Conservation (phyloP, 2,329 filamentous ascomycete genomes). For the Chrysoporthe cubensis region DNA sequence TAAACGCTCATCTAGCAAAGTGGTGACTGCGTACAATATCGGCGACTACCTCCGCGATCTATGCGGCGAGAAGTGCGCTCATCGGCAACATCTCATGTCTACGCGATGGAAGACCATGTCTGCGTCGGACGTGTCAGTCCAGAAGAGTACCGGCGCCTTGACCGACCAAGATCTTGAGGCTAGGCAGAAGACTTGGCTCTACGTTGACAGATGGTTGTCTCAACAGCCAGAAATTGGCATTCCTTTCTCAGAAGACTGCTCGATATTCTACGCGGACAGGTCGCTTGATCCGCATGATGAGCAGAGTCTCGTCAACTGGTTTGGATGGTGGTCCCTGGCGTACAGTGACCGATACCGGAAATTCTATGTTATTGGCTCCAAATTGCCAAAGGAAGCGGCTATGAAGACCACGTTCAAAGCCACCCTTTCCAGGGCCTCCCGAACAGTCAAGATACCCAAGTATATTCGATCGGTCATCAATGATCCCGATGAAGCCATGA, state of each 20-base stretch:
- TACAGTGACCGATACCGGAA: constrained; percentile 56
- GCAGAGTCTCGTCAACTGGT: constrained; percentile 66
- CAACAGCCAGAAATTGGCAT: constrained; percentile 24
- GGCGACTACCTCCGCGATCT: constrained; percentile 42
- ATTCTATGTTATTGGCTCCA: constrained; percentile 60
- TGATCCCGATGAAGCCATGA: constrained; percentile 42
- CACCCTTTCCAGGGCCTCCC: constrained; percentile 22
- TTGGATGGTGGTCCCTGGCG: constrained; percentile 59
- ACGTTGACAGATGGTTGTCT: constrained; percentile 27
- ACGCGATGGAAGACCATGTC: constrained; percentile 22
- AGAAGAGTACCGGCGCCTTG: constrained; percentile 16
- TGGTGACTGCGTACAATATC: constrained; percentile 44
- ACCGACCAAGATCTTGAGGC: constrained; percentile 25
- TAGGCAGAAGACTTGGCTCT: constrained; percentile 17
- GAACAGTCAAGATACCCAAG: constrained; percentile 40
- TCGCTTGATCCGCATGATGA: constrained; percentile 62
- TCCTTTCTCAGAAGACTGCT: constrained; percentile 39
- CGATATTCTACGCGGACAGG: constrained; percentile 51
- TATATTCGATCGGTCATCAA: constrained; percentile 42
- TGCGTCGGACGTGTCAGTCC: constrained; percentile 15
- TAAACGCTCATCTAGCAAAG: constrained; percentile 34
- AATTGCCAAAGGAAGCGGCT: constrained; percentile 31
- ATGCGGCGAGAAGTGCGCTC: constrained; percentile 39
- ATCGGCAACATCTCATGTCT: constrained; percentile 25
- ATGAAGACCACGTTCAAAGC: not conserved